A percentile compares a stretch with the other conserved stretches of the same genome.
These are phyloP conservation scores for Pyrenophora tritici-repentis DNA, from an alignment of 2,329 filamentous ascomycete species.

Conservation along the genomic window DNA sequence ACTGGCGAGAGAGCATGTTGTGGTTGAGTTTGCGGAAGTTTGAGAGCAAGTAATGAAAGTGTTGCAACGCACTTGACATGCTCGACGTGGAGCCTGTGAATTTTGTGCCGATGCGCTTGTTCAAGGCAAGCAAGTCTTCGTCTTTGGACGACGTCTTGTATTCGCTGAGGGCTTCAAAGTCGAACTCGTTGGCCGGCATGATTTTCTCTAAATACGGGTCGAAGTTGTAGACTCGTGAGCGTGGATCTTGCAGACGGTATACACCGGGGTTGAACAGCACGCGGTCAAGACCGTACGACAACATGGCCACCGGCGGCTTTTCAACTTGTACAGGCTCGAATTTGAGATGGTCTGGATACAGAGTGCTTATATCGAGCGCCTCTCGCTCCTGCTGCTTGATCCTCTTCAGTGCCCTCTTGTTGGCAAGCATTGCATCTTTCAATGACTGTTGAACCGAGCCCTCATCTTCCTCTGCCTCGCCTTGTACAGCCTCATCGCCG, in stretches of 20 bases:
- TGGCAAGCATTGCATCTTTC: constrained; percentile 29
- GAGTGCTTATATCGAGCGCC: constrained; percentile 28
- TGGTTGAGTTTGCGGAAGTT: constrained; percentile 76
- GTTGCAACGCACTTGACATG: constrained; percentile 84
- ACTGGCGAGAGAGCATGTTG: constrained; percentile 68
- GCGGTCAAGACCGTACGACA: constrained; percentile 78
- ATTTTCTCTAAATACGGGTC: constrained; percentile 92
- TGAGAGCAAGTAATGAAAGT: constrained; percentile 92
- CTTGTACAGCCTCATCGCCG: not conserved
- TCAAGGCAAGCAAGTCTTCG: constrained; percentile 68
- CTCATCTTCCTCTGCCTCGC: not conserved
- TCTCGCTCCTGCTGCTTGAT: constrained; percentile 10
- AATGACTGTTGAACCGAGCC: constrained; percentile 6
- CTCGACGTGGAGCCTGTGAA: constrained; percentile 96
- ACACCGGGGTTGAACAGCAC: constrained; percentile 92
- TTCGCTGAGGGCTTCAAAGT: constrained; percentile 81
- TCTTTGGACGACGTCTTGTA: constrained; percentile 95
- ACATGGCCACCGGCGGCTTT: constrained; percentile 61
- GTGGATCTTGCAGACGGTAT: constrained; percentile 86
- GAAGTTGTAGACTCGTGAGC: constrained; percentile 91
- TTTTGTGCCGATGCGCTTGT: constrained; percentile 69
- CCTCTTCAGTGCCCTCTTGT: constrained; percentile 13
- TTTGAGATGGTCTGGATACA: constrained; percentile 37
- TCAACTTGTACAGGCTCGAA: constrained; percentile 50
- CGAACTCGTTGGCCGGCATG: constrained; percentile 91